phyloP scores from a whole-genome alignment of 2,329 filamentous ascomycete genomes.

The Talaromyces sp. region DNA sequence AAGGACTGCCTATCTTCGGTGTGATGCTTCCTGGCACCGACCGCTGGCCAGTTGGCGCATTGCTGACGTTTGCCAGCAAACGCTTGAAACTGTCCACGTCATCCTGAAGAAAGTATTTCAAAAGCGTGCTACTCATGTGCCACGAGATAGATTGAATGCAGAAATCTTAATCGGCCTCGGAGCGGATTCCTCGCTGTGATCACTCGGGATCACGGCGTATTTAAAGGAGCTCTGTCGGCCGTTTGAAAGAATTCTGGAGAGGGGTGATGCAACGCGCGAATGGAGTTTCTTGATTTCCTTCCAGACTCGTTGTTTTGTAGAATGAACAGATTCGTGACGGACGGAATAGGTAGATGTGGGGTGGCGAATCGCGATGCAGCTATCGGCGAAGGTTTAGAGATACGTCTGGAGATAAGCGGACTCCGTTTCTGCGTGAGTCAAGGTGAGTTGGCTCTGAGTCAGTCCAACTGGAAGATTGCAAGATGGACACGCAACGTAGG shows the following conservation, averaged over 20 bases:
- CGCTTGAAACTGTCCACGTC: slow-evolving; percentile 93
- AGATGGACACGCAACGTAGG: background rate
- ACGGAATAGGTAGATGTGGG: slow-evolving; percentile 10
- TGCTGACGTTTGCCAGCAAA: slow-evolving; percentile 71
- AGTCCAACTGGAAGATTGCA: background rate
- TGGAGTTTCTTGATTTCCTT: background rate
- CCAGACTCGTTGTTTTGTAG: background rate
- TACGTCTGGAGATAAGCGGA: background rate
- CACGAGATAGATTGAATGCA: slow-evolving; percentile 33
- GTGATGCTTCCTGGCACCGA: slow-evolving; percentile 25
- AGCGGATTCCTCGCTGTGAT: slow-evolving; percentile 82
- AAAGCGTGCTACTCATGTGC: slow-evolving; percentile 94
- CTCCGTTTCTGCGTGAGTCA: background rate
- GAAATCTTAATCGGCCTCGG: slow-evolving; percentile 51
- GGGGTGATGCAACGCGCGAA: background rate
- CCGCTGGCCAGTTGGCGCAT: slow-evolving; percentile 40
- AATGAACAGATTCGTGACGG: background rate
- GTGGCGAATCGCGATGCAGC: slow-evolving; percentile 20
- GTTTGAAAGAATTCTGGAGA: slow-evolving; percentile 17
- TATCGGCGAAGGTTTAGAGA: slow-evolving; percentile 10
- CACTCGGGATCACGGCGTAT: slow-evolving; percentile 81
- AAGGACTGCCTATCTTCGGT: slow-evolving; percentile 31
- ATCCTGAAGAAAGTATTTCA: slow-evolving; percentile 96
- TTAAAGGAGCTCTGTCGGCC: slow-evolving; percentile 65
- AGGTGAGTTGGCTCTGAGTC: background rate